Base-by-base conservation (phyloP, 176 grass and related monocot genomes). In the Alloteropsis semialata region DNA sequence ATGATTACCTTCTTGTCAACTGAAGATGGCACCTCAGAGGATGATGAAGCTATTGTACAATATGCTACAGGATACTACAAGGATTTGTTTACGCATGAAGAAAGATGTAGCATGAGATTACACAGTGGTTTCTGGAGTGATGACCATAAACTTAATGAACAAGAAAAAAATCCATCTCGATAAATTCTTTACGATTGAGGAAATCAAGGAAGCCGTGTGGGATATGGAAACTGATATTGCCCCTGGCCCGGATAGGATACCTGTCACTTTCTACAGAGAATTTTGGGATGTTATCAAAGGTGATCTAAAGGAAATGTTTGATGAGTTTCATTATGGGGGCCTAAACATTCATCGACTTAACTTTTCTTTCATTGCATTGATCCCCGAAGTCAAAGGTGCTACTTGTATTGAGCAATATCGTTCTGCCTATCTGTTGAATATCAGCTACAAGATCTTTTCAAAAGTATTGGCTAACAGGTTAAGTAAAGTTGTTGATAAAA, bases 181-280 rank as follows among this genome's bases (percentile, higher is more conserved):
- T 3, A 36, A 74, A 55, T 6, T n/a, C 49, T 74, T 74, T 74
- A 43, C 38, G 25, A 43, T n/a, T 22, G 48, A 55, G 10, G 48
- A 74, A 37, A 55, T 74, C 49, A 74, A 74, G 49, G 48, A 74
- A 74, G 48, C 48, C 55, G 30, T 55, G n/a, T 74, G 72, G 72
- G 49, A 33, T 24, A 74, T 37, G 72, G 72, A 69, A 69, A 43
- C n/a, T 3, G 38, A 43, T 69, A 24, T 69, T 25, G 21, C 37
- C 38, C 65, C 37, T 24, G 5, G 65, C 24, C 65, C 65, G n/a
- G 65, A 69, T 69, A 22, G 65, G 37, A 69, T 69, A 24, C 11
- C 65, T 43, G 11, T 14, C 10, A 43, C 39, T 69, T 69, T 69
- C 38, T 69, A 43, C 57, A 27, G 12, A 60, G 57, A 69, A 69